Percentiles rank a stretch among this genome's conserved stretches.
These are phyloP conservation scores for Capronia coronata DNA, from an alignment of 2,329 filamentous ascomycete genomes.

Conservation along the genomic window DNA sequence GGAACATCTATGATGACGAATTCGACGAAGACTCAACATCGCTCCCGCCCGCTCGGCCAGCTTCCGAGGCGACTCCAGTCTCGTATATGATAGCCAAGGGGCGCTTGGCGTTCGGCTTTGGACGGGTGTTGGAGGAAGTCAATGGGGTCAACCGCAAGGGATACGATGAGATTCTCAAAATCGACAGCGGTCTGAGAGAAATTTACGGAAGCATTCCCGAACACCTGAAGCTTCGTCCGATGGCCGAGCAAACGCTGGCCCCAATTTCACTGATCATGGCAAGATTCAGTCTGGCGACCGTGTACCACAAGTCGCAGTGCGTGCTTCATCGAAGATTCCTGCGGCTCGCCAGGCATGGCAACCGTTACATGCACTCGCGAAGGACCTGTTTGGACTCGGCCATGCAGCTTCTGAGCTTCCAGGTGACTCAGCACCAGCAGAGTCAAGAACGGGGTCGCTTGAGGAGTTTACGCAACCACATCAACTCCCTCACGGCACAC, in stretches of 20 bases:
- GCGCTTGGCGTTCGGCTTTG: slow-evolving; percentile 39
- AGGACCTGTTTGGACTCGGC: slow-evolving; percentile 80
- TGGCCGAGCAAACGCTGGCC: slow-evolving; percentile 69
- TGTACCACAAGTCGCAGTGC: slow-evolving; percentile 84
- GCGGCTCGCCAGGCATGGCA: slow-evolving; percentile 66
- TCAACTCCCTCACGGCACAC: slow-evolving; percentile 70
- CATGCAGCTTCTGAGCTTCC: slow-evolving; percentile 70
- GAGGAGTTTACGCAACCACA: slow-evolving; percentile 67
- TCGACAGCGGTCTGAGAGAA: slow-evolving; percentile 53
- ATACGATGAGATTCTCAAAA: slow-evolving; percentile 57
- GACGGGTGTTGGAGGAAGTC: slow-evolving; percentile 40
- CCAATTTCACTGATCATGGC: slow-evolving; percentile 65
- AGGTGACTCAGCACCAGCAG: slow-evolving; percentile 69
- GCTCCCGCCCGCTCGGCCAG: slow-evolving; percentile 52
- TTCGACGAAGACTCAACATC: slow-evolving; percentile 51
- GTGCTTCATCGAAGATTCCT: slow-evolving; percentile 85
- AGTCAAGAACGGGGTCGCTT: slow-evolving; percentile 65
- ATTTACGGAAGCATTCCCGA: slow-evolving; percentile 64
- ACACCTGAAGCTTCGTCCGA: slow-evolving; percentile 66
- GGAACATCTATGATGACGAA: slow-evolving; percentile 60
- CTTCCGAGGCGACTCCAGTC: slow-evolving; percentile 53
- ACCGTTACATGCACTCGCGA: slow-evolving; percentile 76
- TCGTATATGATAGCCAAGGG: slow-evolving; percentile 46
- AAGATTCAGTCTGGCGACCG: slow-evolving; percentile 72
- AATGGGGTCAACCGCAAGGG: slow-evolving; percentile 41